Base-by-base conservation (phyloP, 163 green algal species). In the Chlamydomonas reinhardtii region DNA sequence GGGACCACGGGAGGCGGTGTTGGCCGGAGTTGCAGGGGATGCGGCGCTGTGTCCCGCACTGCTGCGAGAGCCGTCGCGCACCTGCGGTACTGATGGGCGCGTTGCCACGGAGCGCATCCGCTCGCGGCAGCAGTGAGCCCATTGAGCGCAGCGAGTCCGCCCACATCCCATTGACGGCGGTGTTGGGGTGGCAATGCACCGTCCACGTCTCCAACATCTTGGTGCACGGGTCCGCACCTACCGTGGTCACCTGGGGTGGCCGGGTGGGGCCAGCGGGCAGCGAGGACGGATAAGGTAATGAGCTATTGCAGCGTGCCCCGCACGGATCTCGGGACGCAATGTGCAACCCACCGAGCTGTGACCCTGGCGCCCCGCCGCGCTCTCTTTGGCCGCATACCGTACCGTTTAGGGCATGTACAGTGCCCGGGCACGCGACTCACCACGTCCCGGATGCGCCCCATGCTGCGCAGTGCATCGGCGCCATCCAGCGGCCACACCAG, bases 201-300 rank as follows among this genome's bases (percentile, higher is more conserved):
- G 85, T 92, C 70, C 85, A 85, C 54, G 82, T 82, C 61, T 90
- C 85, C 64, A 92, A 43, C 37, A 92, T 65, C 89, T 92, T 92
- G n/a, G 75, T 83, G 82, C 89, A 92, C 29, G 81, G 70, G 76
- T 92, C 89, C 0, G 89, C 76, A 0, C 76, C 85, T 27, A 92
- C 85, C 1, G 72, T 91, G 71, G 6, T 39, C 29, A 79, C 88
- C 88, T 91, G 83, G n/a, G n/a, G n/a, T n/a, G n/a, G n/a, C n/a
- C 29, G 16, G 22, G 43, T 22, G 17, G 15, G 22, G 34, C 8
- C 66, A 9, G 66, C 29, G 29, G 65, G n/a, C 66, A 37, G 9
- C 66, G n/a, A 37, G n/a, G 16, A 72, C 16, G 65, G 8, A 8
- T 8, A n/a, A n/a, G n/a, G n/a, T n/a, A n/a, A 48, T 48, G 39